Evolutionary conservation across 2,329 filamentous ascomycete genomes (phyloP).

Genomic region (Aspergillus niger): DNA sequence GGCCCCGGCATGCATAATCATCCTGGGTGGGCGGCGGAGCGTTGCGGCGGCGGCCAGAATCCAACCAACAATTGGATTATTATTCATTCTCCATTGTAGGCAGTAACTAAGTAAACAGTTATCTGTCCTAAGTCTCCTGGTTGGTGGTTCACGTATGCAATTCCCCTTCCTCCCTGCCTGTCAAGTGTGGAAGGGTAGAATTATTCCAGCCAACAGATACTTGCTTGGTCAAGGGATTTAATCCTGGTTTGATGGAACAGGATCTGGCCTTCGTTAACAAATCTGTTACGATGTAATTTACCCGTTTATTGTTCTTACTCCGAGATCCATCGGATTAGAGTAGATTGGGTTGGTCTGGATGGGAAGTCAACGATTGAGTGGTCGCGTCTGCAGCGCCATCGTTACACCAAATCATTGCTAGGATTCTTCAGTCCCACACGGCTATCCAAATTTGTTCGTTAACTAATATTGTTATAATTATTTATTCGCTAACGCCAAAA

Average conservation of each 20-base stretch:
- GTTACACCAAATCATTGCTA: background rate
- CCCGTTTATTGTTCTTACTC: background rate
- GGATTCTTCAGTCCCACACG: background rate
- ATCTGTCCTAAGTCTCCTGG: too few relatives aligned
- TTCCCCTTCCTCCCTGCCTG: too few relatives aligned
- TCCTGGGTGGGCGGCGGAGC: slow-evolving; percentile 1
- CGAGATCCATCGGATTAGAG: background rate
- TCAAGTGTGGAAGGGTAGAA: background rate
- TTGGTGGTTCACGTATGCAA: too few relatives aligned
- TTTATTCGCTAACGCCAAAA: background rate
- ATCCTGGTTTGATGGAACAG: background rate
- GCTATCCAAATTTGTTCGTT: background rate
- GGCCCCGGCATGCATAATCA: slow-evolving; percentile 2
- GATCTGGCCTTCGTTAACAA: background rate
- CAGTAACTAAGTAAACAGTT: too few relatives aligned
- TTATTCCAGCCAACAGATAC: background rate
- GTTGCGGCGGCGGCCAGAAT: background rate
- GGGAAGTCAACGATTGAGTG: background rate
- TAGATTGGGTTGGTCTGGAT: background rate
- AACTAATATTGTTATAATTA: background rate
- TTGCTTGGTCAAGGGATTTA: background rate
- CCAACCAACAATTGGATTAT: background rate
- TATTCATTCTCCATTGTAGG: background rate
- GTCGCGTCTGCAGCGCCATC: background rate
- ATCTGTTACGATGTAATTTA: background rate